Base-by-base conservation (phyloP, 164 flowering plant genomes). In the Amborella trichopoda region DNA sequence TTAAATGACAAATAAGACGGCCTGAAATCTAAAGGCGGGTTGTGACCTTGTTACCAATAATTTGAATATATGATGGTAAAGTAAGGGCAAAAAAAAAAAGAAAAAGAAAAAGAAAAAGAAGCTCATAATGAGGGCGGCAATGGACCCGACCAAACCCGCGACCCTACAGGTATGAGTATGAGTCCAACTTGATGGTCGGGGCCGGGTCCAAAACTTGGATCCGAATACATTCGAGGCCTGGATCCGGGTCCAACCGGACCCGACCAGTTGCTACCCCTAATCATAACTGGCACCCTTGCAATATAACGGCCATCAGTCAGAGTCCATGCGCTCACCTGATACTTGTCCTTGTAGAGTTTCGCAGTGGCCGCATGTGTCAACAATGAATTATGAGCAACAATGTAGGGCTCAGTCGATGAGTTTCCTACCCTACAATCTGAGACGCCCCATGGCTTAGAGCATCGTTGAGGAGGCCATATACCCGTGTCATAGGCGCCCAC, bases 401-500 rank as follows among this genome's bases (percentile, higher is more conserved):
- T 22, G 14, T 20, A 41, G 1, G 45, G 23, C 25, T 41, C 45
- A 4, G 45, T 41, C 24, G 23, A 41, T 6, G 45, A 41, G 21
- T 41, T 41, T 14, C 45, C 45, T 22, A 14, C 14, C 8, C 4
- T 23, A 24, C 51, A 46, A 23, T 46, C 28, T 14, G 2, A 26
- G 18, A 5, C 9, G n/a, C 58, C 58, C 27, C 18, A 46, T 10
- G 58, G 51, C 27, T 25, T 20, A 6, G 58, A 54, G 52, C 51
- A 54, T 6, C 44, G 27, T 3, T 9, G 22, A 1, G 59, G 59
- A 19, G 59, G 51, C 3, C 37, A 46, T n/a, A 54, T 20, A 26
- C 59, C 59, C 19, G 12, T 3, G 28, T 46, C 58, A 38, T 46
- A 46, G 19, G 36, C 51, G 3, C 18, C 33, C 2, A 54, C 5